Evolutionary conservation across 2,329 filamentous ascomycete species (phyloP).

Genomic region (Aureobasidium subglaciale): DNA sequence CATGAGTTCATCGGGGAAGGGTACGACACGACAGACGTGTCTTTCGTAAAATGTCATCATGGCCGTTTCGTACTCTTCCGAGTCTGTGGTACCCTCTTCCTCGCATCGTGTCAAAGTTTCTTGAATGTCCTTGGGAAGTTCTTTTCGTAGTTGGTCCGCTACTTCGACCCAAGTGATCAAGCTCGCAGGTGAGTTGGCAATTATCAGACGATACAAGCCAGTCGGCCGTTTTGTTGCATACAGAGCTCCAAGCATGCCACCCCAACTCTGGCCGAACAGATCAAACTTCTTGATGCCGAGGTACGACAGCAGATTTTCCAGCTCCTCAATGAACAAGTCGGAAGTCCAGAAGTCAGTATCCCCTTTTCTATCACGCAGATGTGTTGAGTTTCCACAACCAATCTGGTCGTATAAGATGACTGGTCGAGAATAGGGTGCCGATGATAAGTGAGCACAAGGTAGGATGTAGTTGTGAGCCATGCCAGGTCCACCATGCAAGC

Average conservation of each 20-base stretch:
- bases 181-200: slow-evolving; percentile 25
- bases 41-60: slow-evolving; percentile 25
- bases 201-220: slow-evolving; percentile 35
- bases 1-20: slow-evolving; percentile 25
- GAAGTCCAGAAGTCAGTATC: slow-evolving; percentile 43
- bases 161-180: slow-evolving; percentile 27
- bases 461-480: slow-evolving; percentile 32
- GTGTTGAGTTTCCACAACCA: slow-evolving; percentile 44
- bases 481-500: slow-evolving; percentile 43
- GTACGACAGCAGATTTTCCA: slow-evolving; percentile 41
- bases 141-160: slow-evolving; percentile 21
- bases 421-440: slow-evolving; percentile 32
- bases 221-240: slow-evolving; percentile 34
- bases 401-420: slow-evolving; percentile 51
- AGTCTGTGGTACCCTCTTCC: slow-evolving; percentile 25
- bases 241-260: slow-evolving; percentile 43
- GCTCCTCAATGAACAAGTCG: slow-evolving; percentile 42
- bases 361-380: slow-evolving; percentile 39
- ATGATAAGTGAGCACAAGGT: slow-evolving; percentile 33
- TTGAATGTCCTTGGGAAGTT: slow-evolving; percentile 25
- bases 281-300: slow-evolving; percentile 38
- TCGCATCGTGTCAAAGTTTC: slow-evolving; percentile 26
- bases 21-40: slow-evolving; percentile 27
- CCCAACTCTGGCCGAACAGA: slow-evolving; percentile 47
- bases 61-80: slow-evolving; percentile 28